Evolutionary conservation across 768 basidiomycete species (phyloP), one percentile per base, ranked within the genome.

Genomic region (Leccinum olivaceopallidum): DNA sequence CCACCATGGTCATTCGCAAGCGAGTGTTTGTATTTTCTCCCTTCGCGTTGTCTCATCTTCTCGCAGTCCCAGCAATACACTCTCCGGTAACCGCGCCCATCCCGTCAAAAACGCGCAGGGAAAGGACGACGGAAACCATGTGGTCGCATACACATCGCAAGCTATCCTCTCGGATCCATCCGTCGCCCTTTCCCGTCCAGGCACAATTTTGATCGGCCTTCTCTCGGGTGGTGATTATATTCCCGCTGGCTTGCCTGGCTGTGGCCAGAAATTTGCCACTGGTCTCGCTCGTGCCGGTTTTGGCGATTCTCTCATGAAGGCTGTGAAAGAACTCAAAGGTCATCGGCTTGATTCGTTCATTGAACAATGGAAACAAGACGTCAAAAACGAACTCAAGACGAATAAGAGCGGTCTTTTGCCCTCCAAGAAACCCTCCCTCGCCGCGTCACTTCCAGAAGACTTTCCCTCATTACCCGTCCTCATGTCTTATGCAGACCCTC

Each of bases 161-260:
- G 68, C 76, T 55, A 69, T 86, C 62, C 65, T 73, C 50, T 79
- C 81, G 0, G 67, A 88, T 63, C 69, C 77, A 12, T 74, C 78
- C 1, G 72, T 84, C 49, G 64, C 84, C 20, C 85, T 89, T 34
- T 88, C 77, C 22, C 73, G 75, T 30, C 74, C 85, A 30, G 92
- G 93, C 3, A 79, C 92, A 65, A 88, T 95, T 55, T 83, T 95
- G 26, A 88, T 95, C 48, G 94, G 87, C 3, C 79, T 95, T 2
- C 79, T 95, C 67, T 86, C 86, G n/a, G 95, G 95, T 0, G 95
- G 95, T 1, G 95, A 98, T 72, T 98, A 97, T 65, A 83, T 90
- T 56, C 84, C 85, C 53, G 88, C 80, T 14, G 90, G 90, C 18
- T 75, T 92, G 8, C 69, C 77, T 9, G 80, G 87, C 6, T 92